Percentiles rank a stretch among this genome's conserved stretches.
These are phyloP conservation scores for Vaccinium myrtillus DNA, from an alignment of 148 eudicot genomes.

Conservation along the genomic window DNA sequence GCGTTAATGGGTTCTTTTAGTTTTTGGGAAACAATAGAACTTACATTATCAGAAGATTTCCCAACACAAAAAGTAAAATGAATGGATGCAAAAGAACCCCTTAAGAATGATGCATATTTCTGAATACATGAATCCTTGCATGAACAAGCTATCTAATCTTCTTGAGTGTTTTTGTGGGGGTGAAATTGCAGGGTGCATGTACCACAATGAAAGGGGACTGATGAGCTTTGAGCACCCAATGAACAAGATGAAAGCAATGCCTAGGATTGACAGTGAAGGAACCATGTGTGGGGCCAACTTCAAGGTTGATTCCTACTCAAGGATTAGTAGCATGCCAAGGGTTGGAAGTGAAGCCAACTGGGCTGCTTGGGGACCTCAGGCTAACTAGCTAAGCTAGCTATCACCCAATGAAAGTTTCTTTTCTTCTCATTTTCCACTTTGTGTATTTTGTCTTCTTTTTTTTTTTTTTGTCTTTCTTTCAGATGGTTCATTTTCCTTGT, in stretches of 20 bases:
- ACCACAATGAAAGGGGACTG: slow-evolving; percentile 70
- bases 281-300: slow-evolving; percentile 79
- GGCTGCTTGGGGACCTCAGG: slow-evolving; percentile 45
- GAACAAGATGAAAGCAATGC: slow-evolving; percentile 86
- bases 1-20: background rate
- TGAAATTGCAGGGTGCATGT: slow-evolving; percentile 68
- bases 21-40: background rate
- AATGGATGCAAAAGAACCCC: background rate
- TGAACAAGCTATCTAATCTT: background rate
- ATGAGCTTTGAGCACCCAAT: slow-evolving; percentile 79
- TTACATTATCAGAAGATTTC: background rate
- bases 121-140: background rate
- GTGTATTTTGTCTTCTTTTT: background rate
- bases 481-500: background rate
- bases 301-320: slow-evolving; percentile 65
- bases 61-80: background rate
- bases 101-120: background rate
- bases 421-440: background rate
- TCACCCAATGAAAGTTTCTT: background rate
- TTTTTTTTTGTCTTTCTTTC: too few relatives aligned
- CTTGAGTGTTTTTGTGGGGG: background rate
- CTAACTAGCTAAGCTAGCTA: background rate
- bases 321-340: slow-evolving; percentile 63
- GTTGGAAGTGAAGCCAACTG: slow-evolving; percentile 90
- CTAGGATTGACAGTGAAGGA: slow-evolving; percentile 91